phyloP scores from a whole-genome alignment of 345 rosid genomes.

The Eucalyptus shirleyi region DNA sequence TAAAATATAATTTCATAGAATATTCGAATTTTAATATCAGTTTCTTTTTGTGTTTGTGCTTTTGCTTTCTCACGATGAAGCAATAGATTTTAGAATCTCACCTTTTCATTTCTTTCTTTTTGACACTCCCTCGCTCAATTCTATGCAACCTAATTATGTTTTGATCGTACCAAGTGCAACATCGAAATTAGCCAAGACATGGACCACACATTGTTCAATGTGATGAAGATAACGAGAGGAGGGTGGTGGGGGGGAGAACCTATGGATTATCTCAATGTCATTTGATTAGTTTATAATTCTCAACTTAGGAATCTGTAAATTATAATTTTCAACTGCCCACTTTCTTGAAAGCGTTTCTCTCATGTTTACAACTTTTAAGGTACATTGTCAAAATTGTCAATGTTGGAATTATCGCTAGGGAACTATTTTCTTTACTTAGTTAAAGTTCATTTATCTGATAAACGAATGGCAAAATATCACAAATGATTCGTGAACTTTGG shows the following conservation, averaged over 20 bases:
- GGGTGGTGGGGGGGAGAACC: not conserved
- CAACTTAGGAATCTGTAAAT: not conserved
- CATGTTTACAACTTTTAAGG: not conserved
- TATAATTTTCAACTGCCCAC: not conserved
- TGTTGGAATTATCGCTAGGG: not conserved
- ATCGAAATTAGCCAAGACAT: not conserved
- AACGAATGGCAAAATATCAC: too few relatives aligned
- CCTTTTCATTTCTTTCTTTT: not conserved
- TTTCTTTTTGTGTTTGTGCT: not conserved
- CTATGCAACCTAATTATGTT: not conserved
- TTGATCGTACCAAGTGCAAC: not conserved
- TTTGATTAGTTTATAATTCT: not conserved
- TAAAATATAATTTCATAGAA: not conserved
- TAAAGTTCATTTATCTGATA: accelerated
- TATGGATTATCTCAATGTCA: not conserved
- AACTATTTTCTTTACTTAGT: not conserved
- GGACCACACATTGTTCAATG: not conserved
- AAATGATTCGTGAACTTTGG: not conserved
- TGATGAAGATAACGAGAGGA: not conserved
- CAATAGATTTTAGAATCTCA: not conserved
- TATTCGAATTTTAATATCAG: not conserved
- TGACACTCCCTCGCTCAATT: not conserved
- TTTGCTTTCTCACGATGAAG: not conserved
- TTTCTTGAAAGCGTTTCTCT: not conserved
- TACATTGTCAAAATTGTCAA: not conserved